Evolutionary conservation across 164 flowering plant genomes (phyloP).

Genomic region (Aristolochia fimbriata): DNA sequence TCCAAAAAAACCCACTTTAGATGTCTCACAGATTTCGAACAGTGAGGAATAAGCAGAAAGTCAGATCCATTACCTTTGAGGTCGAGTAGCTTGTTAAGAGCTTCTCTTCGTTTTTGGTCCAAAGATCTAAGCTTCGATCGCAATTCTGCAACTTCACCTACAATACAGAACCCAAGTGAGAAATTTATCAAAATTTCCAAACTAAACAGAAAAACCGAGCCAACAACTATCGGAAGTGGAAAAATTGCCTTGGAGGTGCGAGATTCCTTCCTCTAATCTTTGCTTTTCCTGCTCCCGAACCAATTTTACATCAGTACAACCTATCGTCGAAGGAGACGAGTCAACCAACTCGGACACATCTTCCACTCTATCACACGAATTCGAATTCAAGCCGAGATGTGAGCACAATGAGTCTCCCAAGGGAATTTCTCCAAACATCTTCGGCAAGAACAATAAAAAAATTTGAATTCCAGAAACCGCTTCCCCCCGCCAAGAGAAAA

Average conservation of each 20-base stretch:
- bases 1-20: background rate
- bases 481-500: background rate
- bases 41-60: background rate
- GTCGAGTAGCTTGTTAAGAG: constrained; percentile 59
- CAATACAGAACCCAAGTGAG: constrained; percentile 11
- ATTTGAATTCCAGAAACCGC: background rate
- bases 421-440: constrained; percentile 10
- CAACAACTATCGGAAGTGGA: background rate
- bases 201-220: background rate
- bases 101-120: constrained; percentile 45
- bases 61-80: constrained; percentile 41
- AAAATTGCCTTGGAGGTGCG: constrained; percentile 42
- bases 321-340: constrained; percentile 17
- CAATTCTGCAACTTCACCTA: constrained; percentile 44
- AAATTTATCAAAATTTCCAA: background rate
- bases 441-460: background rate
- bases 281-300: constrained; percentile 55
- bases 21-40: background rate
- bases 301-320: constrained; percentile 41
- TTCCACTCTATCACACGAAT: constrained; percentile 22
- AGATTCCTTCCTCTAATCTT: constrained; percentile 36
- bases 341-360: constrained; percentile 22
- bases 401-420: constrained; percentile 19
- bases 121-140: constrained; percentile 33
- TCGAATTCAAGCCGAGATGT: constrained; percentile 19